Evolutionary conservation across 768 basidiomycete species (phyloP), one percentile per base, ranked within the genome.

Genomic region (Cubamyces sp.): DNA sequence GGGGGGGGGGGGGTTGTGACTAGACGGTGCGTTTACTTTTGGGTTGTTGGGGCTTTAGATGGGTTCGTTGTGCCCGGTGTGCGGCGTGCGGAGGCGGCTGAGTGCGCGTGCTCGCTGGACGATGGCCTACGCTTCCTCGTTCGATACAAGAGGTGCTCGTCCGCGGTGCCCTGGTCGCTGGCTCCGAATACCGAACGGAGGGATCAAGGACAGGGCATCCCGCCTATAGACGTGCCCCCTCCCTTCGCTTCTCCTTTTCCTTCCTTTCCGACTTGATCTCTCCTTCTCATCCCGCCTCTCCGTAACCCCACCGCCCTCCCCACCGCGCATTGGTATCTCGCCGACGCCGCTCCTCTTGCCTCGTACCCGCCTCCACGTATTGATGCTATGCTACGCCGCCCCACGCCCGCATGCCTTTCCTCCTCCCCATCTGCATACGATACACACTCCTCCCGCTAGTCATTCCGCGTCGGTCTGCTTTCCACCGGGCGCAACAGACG

Each of bases 21-120:
- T 53, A 25, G 52, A 30, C 41, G 52, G 52, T 47, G 46, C 46
- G 46, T 47, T 47, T n/a, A 7, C 23, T 47, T 25, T 47, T 23
- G 48, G 48, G 48, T 26, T 30, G 48, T 14, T 18, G 23, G 25
- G 23, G 48, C 26, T 14, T 23, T 19, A 47, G 46, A 43, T 42
- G 5, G 45, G 45, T n/a, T 6, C 5, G 45, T 0, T 16, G 21
- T 21, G 19, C 3, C 12, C 5, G 45, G 2, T 16, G 21, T 21
- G 19, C 3, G 18, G 45, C 6, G 9, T 6, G 45, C 7, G 3
- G 28, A 30, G 34, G 34, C 34, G 34, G 34, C 9, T 9, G 34
- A 34, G 34, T 34, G 34, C 9, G 5, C 9, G 34, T 5, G 34
- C 34, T 1, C 34, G 34, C 34, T 34, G 34, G 34, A 34, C 34